Evolutionary conservation across 1,139 yeast species (phyloP).

Genomic region (Dujonia santamariae): DNA sequence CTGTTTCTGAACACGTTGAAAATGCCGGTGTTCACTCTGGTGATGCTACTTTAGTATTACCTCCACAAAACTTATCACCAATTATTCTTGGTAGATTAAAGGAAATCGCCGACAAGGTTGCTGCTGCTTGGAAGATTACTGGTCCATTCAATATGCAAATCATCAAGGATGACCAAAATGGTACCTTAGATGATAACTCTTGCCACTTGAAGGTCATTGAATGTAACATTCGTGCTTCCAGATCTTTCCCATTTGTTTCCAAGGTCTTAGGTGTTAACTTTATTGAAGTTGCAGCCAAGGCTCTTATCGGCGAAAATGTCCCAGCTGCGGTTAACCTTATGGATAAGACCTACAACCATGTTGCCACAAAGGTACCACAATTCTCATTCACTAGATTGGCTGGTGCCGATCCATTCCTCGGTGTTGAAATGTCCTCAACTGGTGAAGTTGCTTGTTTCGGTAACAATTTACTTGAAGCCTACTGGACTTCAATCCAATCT

Average conservation of each 20-base stretch:
- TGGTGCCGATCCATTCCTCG: constrained; percentile 98
- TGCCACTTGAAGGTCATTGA: constrained; percentile 87
- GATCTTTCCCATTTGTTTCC: constrained; percentile 98
- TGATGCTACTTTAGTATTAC: constrained; percentile 92
- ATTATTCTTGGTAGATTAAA: constrained; percentile 61
- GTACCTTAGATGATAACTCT: constrained; percentile 45
- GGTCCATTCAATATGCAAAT: constrained; percentile 99
- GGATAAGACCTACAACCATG: constrained; percentile 62
- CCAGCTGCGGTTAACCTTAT: constrained; percentile 71
- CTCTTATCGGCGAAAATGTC: constrained; percentile 70
- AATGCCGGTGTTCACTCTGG: constrained; percentile 99
- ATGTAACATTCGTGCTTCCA: constrained; percentile 96
- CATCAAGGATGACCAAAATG: constrained; percentile 60
- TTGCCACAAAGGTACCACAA: constrained; percentile 97
- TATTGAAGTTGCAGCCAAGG: constrained; percentile 90
- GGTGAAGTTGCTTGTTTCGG: constrained; percentile 99
- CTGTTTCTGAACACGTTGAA: constrained; percentile 96
- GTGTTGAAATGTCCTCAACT: constrained; percentile 98
- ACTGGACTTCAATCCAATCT: constrained; percentile 96
- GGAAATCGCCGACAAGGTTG: constrained; percentile 88
- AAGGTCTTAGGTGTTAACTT: constrained; percentile 93
- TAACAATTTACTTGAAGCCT: constrained; percentile 77
- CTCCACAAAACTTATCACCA: constrained; percentile 75
- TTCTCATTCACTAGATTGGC: constrained; percentile 97
- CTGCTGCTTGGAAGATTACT: constrained; percentile 89